A percentile compares a stretch with the other conserved stretches of the same genome.
Conservation (phyloP, 495 filamentous ascomycete genomes). For the Apiosordaria backusii region DNA sequence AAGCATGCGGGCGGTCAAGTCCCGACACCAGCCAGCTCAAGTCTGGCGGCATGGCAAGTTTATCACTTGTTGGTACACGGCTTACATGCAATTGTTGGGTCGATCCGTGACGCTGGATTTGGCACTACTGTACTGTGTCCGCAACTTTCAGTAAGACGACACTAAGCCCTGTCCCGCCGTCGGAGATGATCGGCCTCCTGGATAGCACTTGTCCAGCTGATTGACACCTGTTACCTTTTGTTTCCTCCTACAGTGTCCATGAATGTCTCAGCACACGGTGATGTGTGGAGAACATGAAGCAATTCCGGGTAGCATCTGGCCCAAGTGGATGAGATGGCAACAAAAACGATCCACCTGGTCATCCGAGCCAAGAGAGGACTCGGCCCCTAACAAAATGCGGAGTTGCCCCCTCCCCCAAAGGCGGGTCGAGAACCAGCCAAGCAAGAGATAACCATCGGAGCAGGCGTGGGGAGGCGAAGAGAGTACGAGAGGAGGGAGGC, state of each 20-base stretch:
- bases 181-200: background rate
- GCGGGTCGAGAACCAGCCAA: background rate
- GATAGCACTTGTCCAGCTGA: background rate
- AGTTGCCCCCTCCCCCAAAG: background rate
- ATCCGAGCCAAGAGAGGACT: background rate
- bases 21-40: background rate
- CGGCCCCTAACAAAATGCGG: background rate
- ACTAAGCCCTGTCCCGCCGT: slow-evolving; percentile 8
- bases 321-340: background rate
- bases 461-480: too few species aligned
- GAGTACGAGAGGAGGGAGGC: background rate
- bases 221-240: background rate
- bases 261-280: background rate
- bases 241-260: background rate
- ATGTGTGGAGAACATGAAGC: background rate
- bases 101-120: slow-evolving; percentile 4
- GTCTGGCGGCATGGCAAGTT: background rate
- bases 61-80: background rate
- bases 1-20: background rate
- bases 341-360: slow-evolving; percentile 1
- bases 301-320: slow-evolving; percentile 16
- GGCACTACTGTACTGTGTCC: background rate
- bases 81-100: too few species aligned
- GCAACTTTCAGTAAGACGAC: background rate
- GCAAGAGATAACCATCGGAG: background rate